phyloP scores from a whole-genome alignment of 1,139 yeast genomes.

The Saccharomycopsis phalli region DNA sequence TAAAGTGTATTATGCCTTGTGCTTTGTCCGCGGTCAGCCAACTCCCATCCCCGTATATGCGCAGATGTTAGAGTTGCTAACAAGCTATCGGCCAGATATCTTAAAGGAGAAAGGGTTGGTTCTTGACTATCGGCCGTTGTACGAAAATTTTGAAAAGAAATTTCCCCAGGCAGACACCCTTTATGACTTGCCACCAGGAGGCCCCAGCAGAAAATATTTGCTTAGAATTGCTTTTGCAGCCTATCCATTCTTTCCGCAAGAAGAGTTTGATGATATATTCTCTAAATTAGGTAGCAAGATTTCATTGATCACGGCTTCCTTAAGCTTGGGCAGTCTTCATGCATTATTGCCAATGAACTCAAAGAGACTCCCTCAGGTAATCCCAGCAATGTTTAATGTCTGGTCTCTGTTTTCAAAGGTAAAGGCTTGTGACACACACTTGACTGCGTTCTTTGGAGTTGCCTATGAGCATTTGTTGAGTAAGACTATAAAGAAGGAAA shows the following conservation, averaged over 20 bases:
- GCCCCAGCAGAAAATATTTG: constrained; percentile 2
- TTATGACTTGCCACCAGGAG: constrained; percentile 26
- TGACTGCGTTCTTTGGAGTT: constrained; percentile 59
- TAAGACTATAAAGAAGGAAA: too few relatives aligned
- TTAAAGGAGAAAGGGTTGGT: constrained; percentile 37
- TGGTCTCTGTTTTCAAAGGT: constrained; percentile 60
- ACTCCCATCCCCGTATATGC: constrained; percentile 54
- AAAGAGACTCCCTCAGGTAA: constrained; percentile 33
- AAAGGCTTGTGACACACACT: constrained; percentile 54
- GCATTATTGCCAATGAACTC: constrained; percentile 41
- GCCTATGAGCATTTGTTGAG: constrained; percentile 34
- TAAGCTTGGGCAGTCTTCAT: constrained; percentile 48
- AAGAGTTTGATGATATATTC: constrained; percentile 26
- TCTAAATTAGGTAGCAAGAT: constrained; percentile 28
- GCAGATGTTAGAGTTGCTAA: constrained; percentile 52
- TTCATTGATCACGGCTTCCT: constrained; percentile 49
- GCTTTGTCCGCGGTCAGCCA: constrained; percentile 60
- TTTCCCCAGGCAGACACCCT: constrained; percentile 40
- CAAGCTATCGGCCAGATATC: constrained; percentile 26
- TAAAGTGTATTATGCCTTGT: constrained; percentile 61
- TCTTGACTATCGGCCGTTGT: constrained; percentile 48
- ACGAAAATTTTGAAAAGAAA: constrained; percentile 36
- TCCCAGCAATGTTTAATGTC: constrained; percentile 61
- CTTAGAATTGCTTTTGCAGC: constrained; percentile 32
- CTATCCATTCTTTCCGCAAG: constrained; percentile 31